A percentile compares a stretch with the other conserved stretches of the same genome.
These are phyloP conservation scores for Furcasterigmium sp. DNA, from an alignment of 2,329 filamentous ascomycete genomes.

Conservation along the genomic window DNA sequence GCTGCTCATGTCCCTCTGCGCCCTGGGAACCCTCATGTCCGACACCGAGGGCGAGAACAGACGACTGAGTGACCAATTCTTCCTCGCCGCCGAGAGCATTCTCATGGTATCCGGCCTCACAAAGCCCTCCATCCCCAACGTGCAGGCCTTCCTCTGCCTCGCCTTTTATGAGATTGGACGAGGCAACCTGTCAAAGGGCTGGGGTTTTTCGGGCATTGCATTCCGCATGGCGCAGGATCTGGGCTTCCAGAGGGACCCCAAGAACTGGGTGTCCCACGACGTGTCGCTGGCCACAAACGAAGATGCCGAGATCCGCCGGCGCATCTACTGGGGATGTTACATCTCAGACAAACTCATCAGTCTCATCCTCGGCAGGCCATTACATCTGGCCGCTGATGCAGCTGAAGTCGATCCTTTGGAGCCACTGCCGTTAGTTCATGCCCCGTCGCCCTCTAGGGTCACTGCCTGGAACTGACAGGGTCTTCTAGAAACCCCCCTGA, in stretches of 20 bases:
- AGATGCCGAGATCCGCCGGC: constrained; percentile 19
- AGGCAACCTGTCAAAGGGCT: constrained; percentile 20
- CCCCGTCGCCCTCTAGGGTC: no score
- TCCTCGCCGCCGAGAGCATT: constrained; percentile 18
- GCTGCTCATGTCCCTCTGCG: constrained; percentile 16
- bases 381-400: constrained; percentile 10
- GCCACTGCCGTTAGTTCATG: constrained; percentile 2
- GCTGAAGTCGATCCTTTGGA: constrained; percentile 10
- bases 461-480: not conserved
- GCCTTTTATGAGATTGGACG: constrained; percentile 20
- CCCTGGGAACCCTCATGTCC: constrained; percentile 14
- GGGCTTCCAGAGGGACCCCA: constrained; percentile 19
- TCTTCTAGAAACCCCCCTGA: constrained; percentile 13
- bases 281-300: constrained; percentile 12
- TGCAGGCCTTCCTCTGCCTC: constrained; percentile 19
- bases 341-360: constrained; percentile 19
- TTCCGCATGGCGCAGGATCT: constrained; percentile 23
- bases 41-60: constrained; percentile 7
- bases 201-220: constrained; percentile 21
- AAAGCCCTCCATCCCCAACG: constrained; percentile 14
- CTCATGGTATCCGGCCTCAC: constrained; percentile 17
- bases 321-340: constrained; percentile 24
- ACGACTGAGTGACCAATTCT: constrained; percentile 13
- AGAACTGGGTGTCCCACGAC: constrained; percentile 15
- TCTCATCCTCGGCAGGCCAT: constrained; percentile 11